Conservation (phyloP, 164 flowering plant genomes). For the Pachysandra terminalis region DNA sequence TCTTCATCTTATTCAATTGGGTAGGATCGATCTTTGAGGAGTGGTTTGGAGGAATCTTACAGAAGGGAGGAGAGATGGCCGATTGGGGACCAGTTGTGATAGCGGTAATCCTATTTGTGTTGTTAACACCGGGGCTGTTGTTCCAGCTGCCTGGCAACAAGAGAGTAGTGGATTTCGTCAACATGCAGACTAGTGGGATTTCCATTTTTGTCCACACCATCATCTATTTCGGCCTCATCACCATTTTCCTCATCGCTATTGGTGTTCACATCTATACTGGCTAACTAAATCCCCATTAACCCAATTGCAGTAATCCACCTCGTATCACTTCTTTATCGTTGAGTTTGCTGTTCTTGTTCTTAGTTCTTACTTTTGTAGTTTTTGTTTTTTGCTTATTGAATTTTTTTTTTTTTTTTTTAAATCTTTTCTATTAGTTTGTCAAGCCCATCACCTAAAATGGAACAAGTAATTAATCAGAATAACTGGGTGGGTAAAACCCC, state of each 20-base stretch:
- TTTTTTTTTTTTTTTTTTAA: too few species aligned
- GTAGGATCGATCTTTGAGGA: too few species aligned
- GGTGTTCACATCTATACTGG: conserved; percentile 56
- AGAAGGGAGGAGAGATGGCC: conserved; percentile 28
- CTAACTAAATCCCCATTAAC: background rate
- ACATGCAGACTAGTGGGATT: conserved; percentile 57
- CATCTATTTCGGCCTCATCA: conserved; percentile 55
- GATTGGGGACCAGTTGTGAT: conserved; percentile 71
- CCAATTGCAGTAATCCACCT: background rate
- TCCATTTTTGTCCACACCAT: conserved; percentile 59
- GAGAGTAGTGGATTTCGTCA: conserved; percentile 46
- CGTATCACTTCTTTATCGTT: background rate
- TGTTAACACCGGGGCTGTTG: conserved; percentile 57
- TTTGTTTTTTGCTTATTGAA: too few species aligned
- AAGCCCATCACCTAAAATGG: too few species aligned
- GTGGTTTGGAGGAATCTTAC: background rate
- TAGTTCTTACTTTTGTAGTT: too few species aligned
- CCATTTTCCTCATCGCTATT: conserved; percentile 51
- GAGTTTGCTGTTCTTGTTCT: background rate
- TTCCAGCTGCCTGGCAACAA: conserved; percentile 55
- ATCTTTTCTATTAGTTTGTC: too few species aligned
- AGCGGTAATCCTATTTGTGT: conserved; percentile 59
- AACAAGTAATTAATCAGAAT: too few species aligned
- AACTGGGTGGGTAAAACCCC: too few species aligned
- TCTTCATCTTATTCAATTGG: background rate